Percentiles rank a stretch among this genome's conserved stretches.
Evolutionary conservation across 306 rosid species (phyloP).

Genomic region (Castanea sativa): DNA sequence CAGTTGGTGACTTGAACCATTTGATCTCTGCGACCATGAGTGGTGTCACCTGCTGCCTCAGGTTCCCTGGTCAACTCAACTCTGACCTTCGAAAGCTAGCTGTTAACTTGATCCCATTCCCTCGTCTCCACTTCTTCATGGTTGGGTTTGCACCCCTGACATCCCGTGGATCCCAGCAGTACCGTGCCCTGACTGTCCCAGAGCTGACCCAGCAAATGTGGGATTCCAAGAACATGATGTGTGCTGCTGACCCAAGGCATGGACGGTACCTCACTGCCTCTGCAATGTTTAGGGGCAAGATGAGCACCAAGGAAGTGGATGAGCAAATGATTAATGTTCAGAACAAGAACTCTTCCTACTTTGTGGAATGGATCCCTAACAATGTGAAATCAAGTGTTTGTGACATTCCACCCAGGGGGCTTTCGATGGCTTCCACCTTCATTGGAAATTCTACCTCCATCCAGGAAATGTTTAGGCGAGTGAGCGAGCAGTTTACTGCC

Average conservation of each 20-base stretch:
- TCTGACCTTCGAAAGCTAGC: conserved; percentile 57
- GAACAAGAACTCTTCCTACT: conserved; percentile 57
- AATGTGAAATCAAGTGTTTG: conserved; percentile 61
- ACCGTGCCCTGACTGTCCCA: conserved; percentile 56
- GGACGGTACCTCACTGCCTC: conserved; percentile 60
- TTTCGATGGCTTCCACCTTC: conserved; percentile 61
- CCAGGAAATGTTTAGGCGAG: conserved; percentile 64
- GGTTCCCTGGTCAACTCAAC: conserved; percentile 62
- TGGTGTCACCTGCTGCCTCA: conserved; percentile 63
- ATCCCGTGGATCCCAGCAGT: conserved; percentile 60
- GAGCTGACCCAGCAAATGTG: conserved; percentile 65
- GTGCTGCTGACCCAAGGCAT: conserved; percentile 60
- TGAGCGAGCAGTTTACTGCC: conserved; percentile 58
- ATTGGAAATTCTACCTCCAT: conserved; percentile 59
- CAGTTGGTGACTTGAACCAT: conserved; percentile 64
- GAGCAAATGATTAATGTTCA: conserved; percentile 61
- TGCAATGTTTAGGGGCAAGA: conserved; percentile 59
- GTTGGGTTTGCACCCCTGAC: conserved; percentile 62
- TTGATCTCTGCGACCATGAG: conserved; percentile 65
- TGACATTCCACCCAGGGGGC: conserved; percentile 63
- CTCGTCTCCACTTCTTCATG: conserved; percentile 60
- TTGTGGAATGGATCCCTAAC: conserved; percentile 64
- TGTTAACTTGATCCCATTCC: conserved; percentile 59
- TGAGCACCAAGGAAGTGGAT: conserved; percentile 63
- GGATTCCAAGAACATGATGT: conserved; percentile 66